Conservation (phyloP, 345 rosid species). For the Murraya koenigii region DNA sequence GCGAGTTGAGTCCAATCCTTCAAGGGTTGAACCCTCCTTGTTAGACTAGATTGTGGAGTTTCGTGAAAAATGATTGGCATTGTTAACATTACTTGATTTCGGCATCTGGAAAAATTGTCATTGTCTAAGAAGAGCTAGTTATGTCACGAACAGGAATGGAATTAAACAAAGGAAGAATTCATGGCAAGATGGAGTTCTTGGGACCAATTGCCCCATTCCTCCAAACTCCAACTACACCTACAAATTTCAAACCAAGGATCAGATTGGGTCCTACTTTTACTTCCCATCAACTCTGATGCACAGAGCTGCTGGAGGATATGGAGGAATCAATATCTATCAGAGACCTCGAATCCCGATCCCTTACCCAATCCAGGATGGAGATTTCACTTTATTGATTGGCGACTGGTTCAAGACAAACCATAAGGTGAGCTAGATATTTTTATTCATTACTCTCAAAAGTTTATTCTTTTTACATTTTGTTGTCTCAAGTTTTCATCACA, state of each 20-base stretch:
- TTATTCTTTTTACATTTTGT: background rate
- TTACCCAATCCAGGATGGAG: slow-evolving; percentile 59
- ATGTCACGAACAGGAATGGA: slow-evolving; percentile 58
- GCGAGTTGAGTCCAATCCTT: background rate
- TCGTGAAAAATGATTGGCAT: background rate
- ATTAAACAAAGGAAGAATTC: slow-evolving; percentile 87
- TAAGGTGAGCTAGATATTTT: slow-evolving; percentile 39
- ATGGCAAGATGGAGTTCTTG: slow-evolving; percentile 82
- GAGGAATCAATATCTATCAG: slow-evolving; percentile 58
- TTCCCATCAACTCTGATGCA: slow-evolving; percentile 81
- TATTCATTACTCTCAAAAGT: background rate
- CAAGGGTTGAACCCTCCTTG: background rate
- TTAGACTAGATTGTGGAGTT: background rate
- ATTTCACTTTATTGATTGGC: slow-evolving; percentile 74
- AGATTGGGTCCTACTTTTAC: slow-evolving; percentile 78
- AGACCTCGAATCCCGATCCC: slow-evolving; percentile 81
- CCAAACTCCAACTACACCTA: slow-evolving; percentile 82
- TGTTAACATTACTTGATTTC: background rate
- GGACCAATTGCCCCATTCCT: slow-evolving; percentile 86
- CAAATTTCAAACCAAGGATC: slow-evolving; percentile 86
- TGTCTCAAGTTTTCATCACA: background rate
- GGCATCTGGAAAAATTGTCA: slow-evolving; percentile 2
- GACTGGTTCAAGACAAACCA: slow-evolving; percentile 86
- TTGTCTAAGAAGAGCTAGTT: slow-evolving; percentile 3
- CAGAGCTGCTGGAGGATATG: slow-evolving; percentile 85